These are phyloP conservation scores for Penicillium egyptiacum DNA, from an alignment of 495 filamentous ascomycete species.

Conservation along the genomic window DNA sequence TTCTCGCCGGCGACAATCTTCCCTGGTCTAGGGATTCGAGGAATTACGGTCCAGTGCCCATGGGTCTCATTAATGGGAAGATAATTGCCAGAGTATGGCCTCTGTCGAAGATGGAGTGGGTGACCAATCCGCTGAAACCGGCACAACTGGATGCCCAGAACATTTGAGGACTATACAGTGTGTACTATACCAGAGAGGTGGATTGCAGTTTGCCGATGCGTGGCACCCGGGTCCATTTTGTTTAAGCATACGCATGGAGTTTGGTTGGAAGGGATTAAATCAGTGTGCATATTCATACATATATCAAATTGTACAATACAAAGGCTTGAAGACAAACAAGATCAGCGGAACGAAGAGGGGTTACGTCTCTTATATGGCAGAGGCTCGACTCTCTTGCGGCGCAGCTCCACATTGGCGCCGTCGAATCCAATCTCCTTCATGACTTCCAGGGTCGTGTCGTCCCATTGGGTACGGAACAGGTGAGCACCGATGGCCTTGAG, in stretches of 20 bases:
- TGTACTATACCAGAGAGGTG: not conserved
- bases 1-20: constrained; percentile 84
- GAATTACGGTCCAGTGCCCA: constrained; percentile 77
- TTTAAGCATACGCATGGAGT: constrained; percentile 32
- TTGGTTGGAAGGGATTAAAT: constrained; percentile 25
- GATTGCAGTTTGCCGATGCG: not conserved
- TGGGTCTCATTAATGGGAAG: constrained; percentile 83
- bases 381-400: constrained; percentile 64
- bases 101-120: constrained; percentile 50
- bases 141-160: constrained; percentile 27
- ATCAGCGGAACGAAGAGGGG: constrained; percentile 45
- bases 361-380: constrained; percentile 57
- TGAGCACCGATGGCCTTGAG: constrained; percentile 76
- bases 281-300: constrained; percentile 51
- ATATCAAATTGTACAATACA: constrained; percentile 50
- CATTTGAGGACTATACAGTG: not conserved
- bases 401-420: constrained; percentile 81
- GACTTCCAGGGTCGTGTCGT: constrained; percentile 77
- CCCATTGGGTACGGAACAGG: constrained; percentile 88
- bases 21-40: constrained; percentile 82
- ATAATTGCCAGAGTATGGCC: constrained; percentile 67
- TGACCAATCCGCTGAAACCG: constrained; percentile 49
- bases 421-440: constrained; percentile 76
- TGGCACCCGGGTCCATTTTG: not conserved
- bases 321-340: constrained; percentile 20